Evolutionary conservation across 2,329 filamentous ascomycete species (phyloP).

Genomic region (Chalaropsis ovoidea): DNA sequence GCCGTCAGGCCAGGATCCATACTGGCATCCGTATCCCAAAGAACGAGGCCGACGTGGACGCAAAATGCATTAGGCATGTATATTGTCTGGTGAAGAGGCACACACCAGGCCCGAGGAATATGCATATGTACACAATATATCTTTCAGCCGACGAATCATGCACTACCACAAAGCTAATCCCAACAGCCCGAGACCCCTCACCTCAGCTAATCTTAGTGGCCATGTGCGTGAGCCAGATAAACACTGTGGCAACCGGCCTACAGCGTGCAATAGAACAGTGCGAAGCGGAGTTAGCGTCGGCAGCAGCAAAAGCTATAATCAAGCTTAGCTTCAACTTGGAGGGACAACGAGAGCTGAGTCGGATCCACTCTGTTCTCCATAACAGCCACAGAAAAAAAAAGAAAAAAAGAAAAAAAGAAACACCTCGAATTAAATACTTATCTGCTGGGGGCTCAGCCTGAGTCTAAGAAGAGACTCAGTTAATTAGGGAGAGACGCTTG

Average conservation of each 20-base stretch:
- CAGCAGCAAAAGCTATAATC: neutral
- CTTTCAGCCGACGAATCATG: neutral
- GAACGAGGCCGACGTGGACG: slow-evolving; percentile 20
- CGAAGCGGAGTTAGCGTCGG: neutral
- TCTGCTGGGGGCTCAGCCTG: neutral
- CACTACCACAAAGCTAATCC: neutral
- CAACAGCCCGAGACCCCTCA: neutral
- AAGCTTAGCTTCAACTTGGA: neutral
- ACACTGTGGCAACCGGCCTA: neutral
- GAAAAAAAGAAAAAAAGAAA: neutral
- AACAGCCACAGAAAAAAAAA: neutral
- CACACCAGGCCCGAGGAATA: neutral
- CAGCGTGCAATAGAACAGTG: neutral
- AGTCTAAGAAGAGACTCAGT: neutral
- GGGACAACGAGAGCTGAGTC: neutral
- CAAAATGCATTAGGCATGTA: slow-evolving; percentile 19
- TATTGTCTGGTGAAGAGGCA: neutral
- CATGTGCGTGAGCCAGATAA: neutral
- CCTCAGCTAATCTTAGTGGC: neutral
- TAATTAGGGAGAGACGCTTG: neutral
- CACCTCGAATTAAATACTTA: neutral
- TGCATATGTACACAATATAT: neutral
- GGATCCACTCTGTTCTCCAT: neutral
- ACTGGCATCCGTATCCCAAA: slow-evolving; percentile 24
- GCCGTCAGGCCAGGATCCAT: slow-evolving; percentile 18